These are phyloP conservation scores for Globisporangium uncinulatum DNA, from an alignment of 352 stramenopile species.

Conservation along the genomic window DNA sequence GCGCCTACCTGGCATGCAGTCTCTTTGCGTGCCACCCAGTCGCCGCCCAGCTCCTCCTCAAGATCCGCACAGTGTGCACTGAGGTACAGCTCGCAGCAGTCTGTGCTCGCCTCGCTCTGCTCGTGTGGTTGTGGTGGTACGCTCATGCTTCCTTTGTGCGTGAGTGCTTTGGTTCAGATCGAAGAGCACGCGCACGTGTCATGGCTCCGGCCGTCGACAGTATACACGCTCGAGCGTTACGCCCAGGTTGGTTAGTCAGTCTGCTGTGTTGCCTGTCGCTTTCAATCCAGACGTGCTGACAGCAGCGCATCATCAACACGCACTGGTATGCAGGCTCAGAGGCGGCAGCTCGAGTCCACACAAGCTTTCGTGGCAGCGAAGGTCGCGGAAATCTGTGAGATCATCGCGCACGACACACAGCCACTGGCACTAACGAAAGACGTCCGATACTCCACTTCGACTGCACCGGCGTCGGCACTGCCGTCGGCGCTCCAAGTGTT, in stretches of 20 bases:
- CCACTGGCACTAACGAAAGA: slow-evolving; percentile 15
- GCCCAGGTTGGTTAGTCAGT: slow-evolving; percentile 1
- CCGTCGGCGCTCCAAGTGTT: slow-evolving; percentile 18
- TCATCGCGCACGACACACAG: slow-evolving; percentile 16
- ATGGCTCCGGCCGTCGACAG: not conserved
- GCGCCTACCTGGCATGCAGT: slow-evolving; percentile 30
- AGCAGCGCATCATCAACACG: too few relatives aligned
- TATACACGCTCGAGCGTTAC: slow-evolving; percentile 9
- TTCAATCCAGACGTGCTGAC: not conserved
- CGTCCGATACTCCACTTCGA: not conserved
- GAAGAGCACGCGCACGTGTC: slow-evolving; percentile 3
- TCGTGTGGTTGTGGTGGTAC: not conserved
- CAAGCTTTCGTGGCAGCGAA: slow-evolving; percentile 13
- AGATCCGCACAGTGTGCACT: slow-evolving; percentile 21
- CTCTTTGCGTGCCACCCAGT: slow-evolving; percentile 47
- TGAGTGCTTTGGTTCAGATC: slow-evolving; percentile 6
- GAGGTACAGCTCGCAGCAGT: slow-evolving; percentile 13
- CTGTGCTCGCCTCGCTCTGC: not conserved
- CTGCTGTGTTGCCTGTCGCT: not conserved
- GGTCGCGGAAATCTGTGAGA: slow-evolving; percentile 17
- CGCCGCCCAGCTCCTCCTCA: slow-evolving; percentile 26
- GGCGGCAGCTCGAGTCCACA: slow-evolving; percentile 10
- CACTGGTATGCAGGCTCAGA: slow-evolving; percentile 12
- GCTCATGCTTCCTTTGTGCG: not conserved
- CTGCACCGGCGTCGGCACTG: slow-evolving; percentile 1